Evolutionary conservation across 345 rosid species (phyloP).

Genomic region (Leavenworthia alabamica): DNA sequence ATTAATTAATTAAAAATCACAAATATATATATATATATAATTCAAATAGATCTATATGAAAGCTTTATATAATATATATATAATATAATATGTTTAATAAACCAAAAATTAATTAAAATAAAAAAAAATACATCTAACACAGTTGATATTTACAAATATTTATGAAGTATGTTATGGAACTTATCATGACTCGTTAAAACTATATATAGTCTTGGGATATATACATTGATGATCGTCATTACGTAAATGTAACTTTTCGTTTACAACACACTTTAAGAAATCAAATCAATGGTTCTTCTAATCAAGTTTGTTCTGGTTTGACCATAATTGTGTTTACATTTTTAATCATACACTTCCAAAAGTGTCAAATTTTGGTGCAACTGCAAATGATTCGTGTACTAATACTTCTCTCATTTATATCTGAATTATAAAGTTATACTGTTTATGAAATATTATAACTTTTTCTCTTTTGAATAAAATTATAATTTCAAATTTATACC

Average conservation of each 20-base stretch:
- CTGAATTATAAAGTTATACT: neutral
- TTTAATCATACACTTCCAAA: neutral
- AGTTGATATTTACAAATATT: neutral
- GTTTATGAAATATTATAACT: no score
- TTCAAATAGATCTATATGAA: neutral
- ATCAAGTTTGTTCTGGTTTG: neutral
- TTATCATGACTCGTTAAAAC: neutral
- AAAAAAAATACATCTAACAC: neutral
- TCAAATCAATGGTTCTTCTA: neutral
- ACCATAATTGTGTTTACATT: no score
- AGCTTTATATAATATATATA: no score
- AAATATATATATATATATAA: no score
- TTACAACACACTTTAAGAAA: neutral
- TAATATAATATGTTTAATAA: no score
- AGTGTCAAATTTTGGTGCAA: neutral
- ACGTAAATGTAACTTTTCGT: neutral
- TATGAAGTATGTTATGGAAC: neutral
- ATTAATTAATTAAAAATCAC: no score
- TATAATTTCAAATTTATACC: neutral
- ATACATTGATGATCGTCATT: neutral
- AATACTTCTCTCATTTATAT: neutral
- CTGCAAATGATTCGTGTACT: neutral
- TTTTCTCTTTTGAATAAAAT: neutral
- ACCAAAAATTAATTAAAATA: no score
- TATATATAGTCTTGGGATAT: neutral